Evolutionary conservation across 345 rosid genomes (phyloP), one percentile per base, ranked within the genome.

Genomic region (Acer yangbiense): DNA sequence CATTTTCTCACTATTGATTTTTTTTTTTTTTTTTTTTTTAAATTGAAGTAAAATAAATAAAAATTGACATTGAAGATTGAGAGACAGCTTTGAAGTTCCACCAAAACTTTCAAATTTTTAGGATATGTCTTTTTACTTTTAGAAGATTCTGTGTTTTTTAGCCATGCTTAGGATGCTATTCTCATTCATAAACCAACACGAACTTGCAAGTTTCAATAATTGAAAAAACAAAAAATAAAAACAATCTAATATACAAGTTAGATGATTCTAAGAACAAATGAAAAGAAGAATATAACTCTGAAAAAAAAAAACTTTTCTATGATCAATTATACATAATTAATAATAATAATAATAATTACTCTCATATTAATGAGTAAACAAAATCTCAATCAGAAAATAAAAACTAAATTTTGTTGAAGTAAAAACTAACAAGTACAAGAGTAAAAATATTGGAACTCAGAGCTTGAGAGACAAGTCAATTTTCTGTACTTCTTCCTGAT

Each of bases 381-480:
- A 81, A 79, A 72, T 74, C 67, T 58, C 44, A 73, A 77, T 76
- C 65, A 50, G 41, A 60, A 65, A 60, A 1, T 29, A 52, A 14
- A 58, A 74, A 60, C 64, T 18, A 20, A 77, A 5, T 35, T 35
- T 35, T 35, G 39, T 35, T 35, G 65, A 65, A 60, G 1, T 48
- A 52, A 14, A 58, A 74, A 60, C 64, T 18, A 20, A 77, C 68
- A 32, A 60, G 2, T 12, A 11, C 27, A 74, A 50, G 16, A 62
- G 57, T n/a, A 57, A 16, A 27, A 52, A 55, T 75, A 75, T 54
- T 17, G 69, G 78, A 54, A 63, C 48, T 83, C 62, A 92, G 68
- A 90, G 97, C 87, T 85, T 92, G 54, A 92, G 92, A 61, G 94
- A 86, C 77, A 92, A 79, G 78, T 92, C 97, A 76, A 92, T 88